A percentile compares a stretch with the other conserved stretches of the same genome.
phyloP scores from a whole-genome alignment of 2,329 filamentous ascomycete genomes.

The Penicillium crustosum region DNA sequence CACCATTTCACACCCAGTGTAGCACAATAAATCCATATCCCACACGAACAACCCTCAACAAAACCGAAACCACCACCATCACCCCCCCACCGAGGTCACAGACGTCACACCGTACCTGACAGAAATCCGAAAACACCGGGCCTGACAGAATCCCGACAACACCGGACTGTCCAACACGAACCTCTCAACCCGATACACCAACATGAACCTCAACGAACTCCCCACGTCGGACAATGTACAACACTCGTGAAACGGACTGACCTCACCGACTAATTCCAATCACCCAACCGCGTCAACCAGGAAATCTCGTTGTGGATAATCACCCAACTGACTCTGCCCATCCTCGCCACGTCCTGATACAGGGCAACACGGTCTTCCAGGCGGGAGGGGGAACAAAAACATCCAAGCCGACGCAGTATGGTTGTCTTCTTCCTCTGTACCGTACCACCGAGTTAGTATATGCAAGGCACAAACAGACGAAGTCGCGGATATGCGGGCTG shows the following conservation, averaged over 20 bases:
- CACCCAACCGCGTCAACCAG: background rate
- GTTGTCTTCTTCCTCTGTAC: background rate
- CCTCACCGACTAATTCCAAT: background rate
- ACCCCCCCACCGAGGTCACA: background rate
- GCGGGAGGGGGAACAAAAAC: background rate
- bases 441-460: background rate
- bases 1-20: background rate
- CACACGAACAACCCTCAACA: background rate
- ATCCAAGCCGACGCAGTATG: background rate
- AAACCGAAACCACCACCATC: background rate
- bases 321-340: background rate
- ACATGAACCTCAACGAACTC: conserved; percentile 35
- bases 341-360: background rate
- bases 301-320: too few species aligned
- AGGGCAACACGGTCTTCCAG: background rate
- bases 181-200: conserved; percentile 23
- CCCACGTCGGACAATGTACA: background rate
- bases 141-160: conserved; percentile 34
- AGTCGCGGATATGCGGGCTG: background rate
- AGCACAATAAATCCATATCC: background rate
- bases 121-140: conserved; percentile 44
- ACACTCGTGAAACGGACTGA: background rate
- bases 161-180: conserved; percentile 48
- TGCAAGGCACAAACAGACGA: background rate
- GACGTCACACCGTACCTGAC: conserved; percentile 7